Percentiles rank a stretch among this genome's conserved stretches.
These are phyloP conservation scores for Kazachstania sp. DNA, from an alignment of 1,139 yeast species.

Conservation along the genomic window DNA sequence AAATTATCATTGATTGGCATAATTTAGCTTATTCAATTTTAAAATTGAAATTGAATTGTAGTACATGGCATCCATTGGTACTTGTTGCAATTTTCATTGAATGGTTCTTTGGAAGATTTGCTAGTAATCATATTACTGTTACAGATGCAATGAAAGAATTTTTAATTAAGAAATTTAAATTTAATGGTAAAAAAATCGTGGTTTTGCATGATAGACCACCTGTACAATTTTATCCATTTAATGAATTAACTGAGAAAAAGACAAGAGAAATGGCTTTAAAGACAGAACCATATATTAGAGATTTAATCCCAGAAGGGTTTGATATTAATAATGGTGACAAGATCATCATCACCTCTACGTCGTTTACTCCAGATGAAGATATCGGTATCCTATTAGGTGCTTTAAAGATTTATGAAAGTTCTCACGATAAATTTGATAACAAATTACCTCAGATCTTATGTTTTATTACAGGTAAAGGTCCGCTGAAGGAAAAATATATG, in stretches of 20 bases:
- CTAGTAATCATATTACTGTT: constrained; percentile 72
- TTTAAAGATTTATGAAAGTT: constrained; percentile 48
- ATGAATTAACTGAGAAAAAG: constrained; percentile 14
- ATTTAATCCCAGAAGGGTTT: constrained; percentile 36
- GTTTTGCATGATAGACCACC: constrained; percentile 74
- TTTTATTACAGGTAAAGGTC: constrained; percentile 93
- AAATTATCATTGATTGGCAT: constrained; percentile 89
- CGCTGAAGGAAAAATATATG: constrained; percentile 48
- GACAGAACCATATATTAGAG: constrained; percentile 33
- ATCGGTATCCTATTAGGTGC: constrained; percentile 62
- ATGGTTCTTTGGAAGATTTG: constrained; percentile 46
- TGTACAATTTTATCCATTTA: constrained; percentile 51
- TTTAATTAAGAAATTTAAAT: constrained; percentile 46
- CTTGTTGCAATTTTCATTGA: constrained; percentile 51
- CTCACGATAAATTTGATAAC: constrained; percentile 19
- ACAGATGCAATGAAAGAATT: constrained; percentile 64
- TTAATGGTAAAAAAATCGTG: constrained; percentile 32
- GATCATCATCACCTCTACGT: constrained; percentile 74
- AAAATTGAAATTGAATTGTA: constrained; percentile 48
- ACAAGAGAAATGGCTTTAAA: constrained; percentile 18
- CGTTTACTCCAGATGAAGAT: constrained; percentile 95
- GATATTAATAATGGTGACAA: constrained; percentile 39
- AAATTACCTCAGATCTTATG: constrained; percentile 47
- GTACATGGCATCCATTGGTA: constrained; percentile 53
- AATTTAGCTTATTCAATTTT: constrained; percentile 83